A percentile compares a stretch with the other conserved stretches of the same genome.
phyloP scores from a whole-genome alignment of 192 early-diverging fungal genomes.

The Backusella mclennaniae region DNA sequence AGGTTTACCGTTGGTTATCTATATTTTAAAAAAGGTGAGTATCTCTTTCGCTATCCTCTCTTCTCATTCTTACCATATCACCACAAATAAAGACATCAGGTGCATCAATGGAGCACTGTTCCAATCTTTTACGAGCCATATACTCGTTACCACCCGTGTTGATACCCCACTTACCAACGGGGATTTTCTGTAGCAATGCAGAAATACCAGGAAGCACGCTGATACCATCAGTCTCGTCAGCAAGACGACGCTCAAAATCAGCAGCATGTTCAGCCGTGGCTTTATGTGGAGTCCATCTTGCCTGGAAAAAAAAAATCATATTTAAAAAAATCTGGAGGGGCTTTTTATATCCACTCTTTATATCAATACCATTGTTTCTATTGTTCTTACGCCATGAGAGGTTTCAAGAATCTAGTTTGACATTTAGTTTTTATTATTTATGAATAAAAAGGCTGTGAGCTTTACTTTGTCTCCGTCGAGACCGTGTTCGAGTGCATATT shows the following conservation, averaged over 20 bases:
- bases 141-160: constrained; percentile 42
- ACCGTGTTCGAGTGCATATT: constrained; percentile 40
- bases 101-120: constrained; percentile 39
- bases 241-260: constrained; percentile 23
- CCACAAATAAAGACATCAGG: constrained; percentile 32
- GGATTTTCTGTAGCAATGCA: constrained; percentile 32
- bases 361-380: constrained; percentile 40
- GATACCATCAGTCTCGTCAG: constrained; percentile 41
- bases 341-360: not conserved
- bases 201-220: constrained; percentile 44
- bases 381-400: constrained; percentile 49
- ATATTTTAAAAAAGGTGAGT: no score
- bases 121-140: constrained; percentile 41
- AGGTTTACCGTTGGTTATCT: constrained; percentile 24
- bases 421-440: not conserved
- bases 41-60: not conserved
- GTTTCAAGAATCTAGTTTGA: constrained; percentile 34
- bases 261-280: constrained; percentile 22
- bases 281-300: constrained; percentile 38
- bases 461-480: constrained; percentile 40
- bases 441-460: not conserved
- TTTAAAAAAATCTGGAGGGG: not conserved
- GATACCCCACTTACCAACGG: constrained; percentile 35
- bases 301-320: not conserved
- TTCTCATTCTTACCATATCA: not conserved